Evolutionary conservation across 1,139 yeast genomes (phyloP).

Genomic region (Hyphopichia fennica): DNA sequence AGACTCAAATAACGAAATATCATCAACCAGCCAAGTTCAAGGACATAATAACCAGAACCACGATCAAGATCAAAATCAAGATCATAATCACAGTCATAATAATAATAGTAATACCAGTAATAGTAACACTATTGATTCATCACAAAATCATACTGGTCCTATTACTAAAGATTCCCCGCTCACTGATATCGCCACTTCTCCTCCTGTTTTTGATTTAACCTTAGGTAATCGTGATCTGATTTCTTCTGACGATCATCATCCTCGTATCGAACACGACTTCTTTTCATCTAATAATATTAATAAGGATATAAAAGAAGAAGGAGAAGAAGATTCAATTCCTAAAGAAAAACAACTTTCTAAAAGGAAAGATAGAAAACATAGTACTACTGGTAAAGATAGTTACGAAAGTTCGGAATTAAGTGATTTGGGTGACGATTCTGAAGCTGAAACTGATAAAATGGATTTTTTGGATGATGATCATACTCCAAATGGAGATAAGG

Average conservation of each 20-base stretch:
- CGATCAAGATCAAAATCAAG: too few species aligned
- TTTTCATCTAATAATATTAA: conserved; percentile 8
- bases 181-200: conserved; percentile 43
- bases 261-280: neutral
- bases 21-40: too few species aligned
- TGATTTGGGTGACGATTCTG: conserved; percentile 65
- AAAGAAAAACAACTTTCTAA: neutral
- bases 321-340: conserved; percentile 13
- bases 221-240: conserved; percentile 5
- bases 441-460: conserved; percentile 80
- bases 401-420: conserved; percentile 50
- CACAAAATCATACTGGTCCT: neutral
- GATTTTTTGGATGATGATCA: conserved; percentile 49
- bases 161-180: conserved; percentile 30
- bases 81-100: neutral
- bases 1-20: too few species aligned
- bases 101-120: neutral
- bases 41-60: too few species aligned
- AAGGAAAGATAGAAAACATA: neutral
- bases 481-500: conserved; percentile 22
- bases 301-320: conserved; percentile 8
- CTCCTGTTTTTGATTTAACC: conserved; percentile 33
- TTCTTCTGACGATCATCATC: neutral
- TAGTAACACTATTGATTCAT: neutral
- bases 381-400: conserved; percentile 15